phyloP scores from a whole-genome alignment of 2,329 filamentous ascomycete species.

The Colletotrichum sp. region DNA sequence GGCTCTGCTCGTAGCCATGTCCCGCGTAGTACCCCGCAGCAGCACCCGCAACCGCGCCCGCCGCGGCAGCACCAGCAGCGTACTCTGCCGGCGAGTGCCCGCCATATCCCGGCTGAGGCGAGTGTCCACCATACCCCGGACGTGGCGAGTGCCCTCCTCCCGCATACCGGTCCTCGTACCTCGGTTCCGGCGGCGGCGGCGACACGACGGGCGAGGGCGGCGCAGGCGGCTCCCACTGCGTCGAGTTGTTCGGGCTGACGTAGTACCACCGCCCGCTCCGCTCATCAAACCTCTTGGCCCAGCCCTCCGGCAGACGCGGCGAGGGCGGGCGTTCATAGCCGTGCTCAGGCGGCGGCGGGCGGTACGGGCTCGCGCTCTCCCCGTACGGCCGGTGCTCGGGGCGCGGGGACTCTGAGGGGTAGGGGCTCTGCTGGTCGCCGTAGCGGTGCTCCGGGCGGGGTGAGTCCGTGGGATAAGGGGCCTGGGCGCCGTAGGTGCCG shows the following conservation, averaged over 20 bases:
- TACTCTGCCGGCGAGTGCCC: constrained; percentile 17
- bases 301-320: constrained; percentile 56
- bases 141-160: constrained; percentile 11
- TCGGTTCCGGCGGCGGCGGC: constrained; percentile 9
- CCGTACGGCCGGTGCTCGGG: constrained; percentile 15
- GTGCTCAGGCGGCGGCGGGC: constrained; percentile 9
- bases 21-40: constrained; percentile 13
- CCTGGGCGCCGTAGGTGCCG: constrained; percentile 21
- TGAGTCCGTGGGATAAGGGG: neutral
- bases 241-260: constrained; percentile 59
- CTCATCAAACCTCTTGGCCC: constrained; percentile 61
- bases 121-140: constrained; percentile 12
- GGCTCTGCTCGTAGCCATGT: neutral
- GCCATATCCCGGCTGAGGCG: constrained; percentile 22
- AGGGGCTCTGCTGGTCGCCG: neutral
- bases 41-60: constrained; percentile 5
- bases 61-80: constrained; percentile 9
- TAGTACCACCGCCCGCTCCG: constrained; percentile 61
- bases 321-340: constrained; percentile 18
- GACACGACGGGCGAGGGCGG: neutral
- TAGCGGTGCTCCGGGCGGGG: neutral
- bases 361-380: neutral
- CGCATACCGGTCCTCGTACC: constrained; percentile 15
- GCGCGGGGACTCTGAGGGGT: neutral
- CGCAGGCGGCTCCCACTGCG: constrained; percentile 58